These are phyloP conservation scores for Petunia hybrid DNA, from an alignment of 305 asterid genomes.

Conservation along the genomic window DNA sequence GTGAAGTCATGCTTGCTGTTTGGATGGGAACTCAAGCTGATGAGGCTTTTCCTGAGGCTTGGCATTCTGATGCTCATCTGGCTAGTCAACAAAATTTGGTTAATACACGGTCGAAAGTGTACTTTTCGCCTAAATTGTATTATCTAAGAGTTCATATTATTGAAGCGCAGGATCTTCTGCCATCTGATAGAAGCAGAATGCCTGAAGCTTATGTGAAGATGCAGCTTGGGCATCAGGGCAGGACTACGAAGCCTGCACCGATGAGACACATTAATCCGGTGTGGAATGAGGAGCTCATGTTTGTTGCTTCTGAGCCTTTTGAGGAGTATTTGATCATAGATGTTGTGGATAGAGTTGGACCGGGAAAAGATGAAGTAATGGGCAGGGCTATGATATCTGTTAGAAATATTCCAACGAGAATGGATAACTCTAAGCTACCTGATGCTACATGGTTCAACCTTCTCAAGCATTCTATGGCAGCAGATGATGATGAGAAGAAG, in stretches of 20 bases:
- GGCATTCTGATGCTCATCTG: conserved; percentile 91
- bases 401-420: conserved; percentile 63
- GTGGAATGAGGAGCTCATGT: conserved; percentile 97
- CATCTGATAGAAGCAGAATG: conserved; percentile 59
- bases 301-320: conserved; percentile 91
- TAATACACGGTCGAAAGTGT: conserved; percentile 77
- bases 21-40: conserved; percentile 99
- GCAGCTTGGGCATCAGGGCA: conserved; percentile 74
- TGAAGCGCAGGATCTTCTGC: conserved; percentile 85
- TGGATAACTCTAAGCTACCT: conserved; percentile 59
- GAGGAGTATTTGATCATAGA: conserved; percentile 74
- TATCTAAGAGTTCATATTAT: conserved; percentile 78
- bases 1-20: conserved; percentile 93
- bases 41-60: conserved; percentile 88
- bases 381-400: conserved; percentile 71
- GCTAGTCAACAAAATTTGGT: conserved; percentile 64
- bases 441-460: conserved; percentile 79
- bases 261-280: conserved; percentile 60
- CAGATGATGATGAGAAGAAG: conserved; percentile 64
- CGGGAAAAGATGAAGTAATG: conserved; percentile 69
- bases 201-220: conserved; percentile 65
- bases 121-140: conserved; percentile 76
- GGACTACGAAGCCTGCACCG: conserved; percentile 67
- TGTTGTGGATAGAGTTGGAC: conserved; percentile 73
- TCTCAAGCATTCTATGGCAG: conserved; percentile 57